These are phyloP conservation scores for Arthrobotrys entomopaga DNA, from an alignment of 2,329 filamentous ascomycete species.

Conservation along the genomic window DNA sequence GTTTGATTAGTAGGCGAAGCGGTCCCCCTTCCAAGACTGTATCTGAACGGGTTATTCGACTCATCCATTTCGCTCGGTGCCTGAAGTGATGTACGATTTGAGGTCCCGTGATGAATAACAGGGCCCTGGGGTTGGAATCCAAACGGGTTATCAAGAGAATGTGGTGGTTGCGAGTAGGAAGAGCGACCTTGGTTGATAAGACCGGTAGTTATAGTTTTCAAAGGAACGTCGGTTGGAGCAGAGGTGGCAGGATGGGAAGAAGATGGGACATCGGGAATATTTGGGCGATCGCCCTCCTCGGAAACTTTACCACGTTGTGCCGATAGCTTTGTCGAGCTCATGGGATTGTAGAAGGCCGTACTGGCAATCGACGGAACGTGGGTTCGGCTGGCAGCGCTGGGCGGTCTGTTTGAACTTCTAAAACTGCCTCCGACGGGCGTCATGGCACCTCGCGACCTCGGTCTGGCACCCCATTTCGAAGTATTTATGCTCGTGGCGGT, in stretches of 20 bases:
- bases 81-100: conserved; percentile 46
- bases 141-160: conserved; percentile 46
- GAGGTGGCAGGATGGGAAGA: conserved; percentile 47
- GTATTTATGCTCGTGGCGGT: conserved; percentile 57
- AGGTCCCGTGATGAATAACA: conserved; percentile 47
- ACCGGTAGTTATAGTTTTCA: conserved; percentile 34
- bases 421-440: conserved; percentile 58
- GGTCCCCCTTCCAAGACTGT: conserved; percentile 44
- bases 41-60: conserved; percentile 39
- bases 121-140: conserved; percentile 26
- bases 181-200: conserved; percentile 31
- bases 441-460: conserved; percentile 57
- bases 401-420: conserved; percentile 66
- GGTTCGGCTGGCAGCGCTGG: conserved; percentile 78
- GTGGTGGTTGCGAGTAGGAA: conserved; percentile 30
- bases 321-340: conserved; percentile 95
- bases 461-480: conserved; percentile 57
- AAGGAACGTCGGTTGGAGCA: conserved; percentile 19
- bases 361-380: conserved; percentile 91
- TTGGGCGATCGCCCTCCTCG: conserved; percentile 63
- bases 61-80: conserved; percentile 51
- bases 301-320: conserved; percentile 76
- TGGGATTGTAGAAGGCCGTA: conserved; percentile 91
- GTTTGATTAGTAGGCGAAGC: conserved; percentile 57
- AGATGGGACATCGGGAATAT: conserved; percentile 56